Evolutionary conservation across 768 basidiomycete genomes (phyloP).

Genomic region (Lentinula guzmanii): DNA sequence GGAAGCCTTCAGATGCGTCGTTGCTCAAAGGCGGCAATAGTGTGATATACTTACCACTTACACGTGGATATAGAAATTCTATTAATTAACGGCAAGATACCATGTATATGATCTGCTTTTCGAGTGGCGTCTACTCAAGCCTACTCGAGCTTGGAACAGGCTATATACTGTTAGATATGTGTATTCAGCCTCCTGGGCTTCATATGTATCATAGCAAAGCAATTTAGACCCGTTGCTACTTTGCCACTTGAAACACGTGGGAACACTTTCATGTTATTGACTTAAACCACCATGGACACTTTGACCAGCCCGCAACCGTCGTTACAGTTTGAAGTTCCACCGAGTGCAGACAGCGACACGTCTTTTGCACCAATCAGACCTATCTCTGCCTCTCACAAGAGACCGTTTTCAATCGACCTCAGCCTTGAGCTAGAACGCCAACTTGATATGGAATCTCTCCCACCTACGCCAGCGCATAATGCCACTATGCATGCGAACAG

Average conservation of each 20-base stretch:
- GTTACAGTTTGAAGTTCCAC: slow-evolving; percentile 3
- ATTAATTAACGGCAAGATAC: too few species aligned
- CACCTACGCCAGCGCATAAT: slow-evolving; percentile 35
- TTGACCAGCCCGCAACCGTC: slow-evolving; percentile 1
- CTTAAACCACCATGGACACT: not conserved
- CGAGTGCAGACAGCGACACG: not conserved
- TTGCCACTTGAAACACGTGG: not conserved
- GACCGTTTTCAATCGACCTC: slow-evolving; percentile 66
- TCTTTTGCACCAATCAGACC: slow-evolving; percentile 1
- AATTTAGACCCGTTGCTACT: not conserved
- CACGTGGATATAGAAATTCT: too few species aligned
- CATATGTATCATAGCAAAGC: too few species aligned
- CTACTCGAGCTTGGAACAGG: too few species aligned
- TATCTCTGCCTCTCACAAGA: slow-evolving; percentile 9
- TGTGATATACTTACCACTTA: too few species aligned
- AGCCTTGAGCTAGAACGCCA: slow-evolving; percentile 76
- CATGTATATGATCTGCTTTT: too few species aligned
- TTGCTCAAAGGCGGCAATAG: too few species aligned
- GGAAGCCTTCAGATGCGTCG: too few species aligned
- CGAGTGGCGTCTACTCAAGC: too few species aligned
- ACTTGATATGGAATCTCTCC: slow-evolving; percentile 59
- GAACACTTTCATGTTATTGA: not conserved
- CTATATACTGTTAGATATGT: too few species aligned
- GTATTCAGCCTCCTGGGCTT: too few species aligned
- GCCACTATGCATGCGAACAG: slow-evolving; percentile 9